These are phyloP conservation scores for Carex littledalei DNA, from an alignment of 176 grass and related monocot species.

Conservation along the genomic window DNA sequence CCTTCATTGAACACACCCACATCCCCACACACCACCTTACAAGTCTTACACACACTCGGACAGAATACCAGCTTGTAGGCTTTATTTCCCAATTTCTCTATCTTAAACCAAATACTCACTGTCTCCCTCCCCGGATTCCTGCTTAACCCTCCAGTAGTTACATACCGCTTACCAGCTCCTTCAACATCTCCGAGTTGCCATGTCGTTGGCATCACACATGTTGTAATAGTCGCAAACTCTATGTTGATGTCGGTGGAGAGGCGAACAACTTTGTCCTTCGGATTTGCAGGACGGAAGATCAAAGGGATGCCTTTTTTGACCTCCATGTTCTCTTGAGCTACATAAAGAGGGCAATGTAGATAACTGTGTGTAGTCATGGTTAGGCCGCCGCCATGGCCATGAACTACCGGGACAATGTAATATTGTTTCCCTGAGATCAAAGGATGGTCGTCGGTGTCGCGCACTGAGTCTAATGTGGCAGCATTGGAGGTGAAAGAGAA, in stretches of 20 bases:
- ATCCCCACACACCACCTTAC: slow-evolving; percentile 9
- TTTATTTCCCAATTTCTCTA: slow-evolving; percentile 25
- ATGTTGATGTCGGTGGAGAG: slow-evolving; percentile 38
- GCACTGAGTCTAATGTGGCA: neutral
- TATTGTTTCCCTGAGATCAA: slow-evolving; percentile 17
- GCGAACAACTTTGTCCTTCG: slow-evolving; percentile 3
- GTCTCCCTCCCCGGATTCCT: neutral
- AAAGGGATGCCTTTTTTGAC: slow-evolving; percentile 23
- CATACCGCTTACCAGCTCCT: neutral
- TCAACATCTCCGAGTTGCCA: slow-evolving; percentile 34
- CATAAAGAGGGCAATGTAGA: slow-evolving; percentile 38
- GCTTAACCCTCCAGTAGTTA: slow-evolving; percentile 15
- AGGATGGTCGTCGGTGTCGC: neutral
- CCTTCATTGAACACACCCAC: slow-evolving; percentile 7
- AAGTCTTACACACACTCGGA: slow-evolving; percentile 26
- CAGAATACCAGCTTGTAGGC: slow-evolving; percentile 48
- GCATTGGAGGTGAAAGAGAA: neutral
- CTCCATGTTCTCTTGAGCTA: slow-evolving; percentile 35
- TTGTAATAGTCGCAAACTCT: slow-evolving; percentile 28
- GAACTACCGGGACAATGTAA: slow-evolving; percentile 33
- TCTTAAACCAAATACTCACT: slow-evolving; percentile 43
- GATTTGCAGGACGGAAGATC: slow-evolving; percentile 21
- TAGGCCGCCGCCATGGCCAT: slow-evolving; percentile 33
- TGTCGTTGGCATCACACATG: slow-evolving; percentile 40
- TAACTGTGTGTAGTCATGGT: slow-evolving; percentile 16